These are phyloP conservation scores for Eurotiales sp. DNA, from an alignment of 2,329 filamentous ascomycete species.

Conservation along the genomic window DNA sequence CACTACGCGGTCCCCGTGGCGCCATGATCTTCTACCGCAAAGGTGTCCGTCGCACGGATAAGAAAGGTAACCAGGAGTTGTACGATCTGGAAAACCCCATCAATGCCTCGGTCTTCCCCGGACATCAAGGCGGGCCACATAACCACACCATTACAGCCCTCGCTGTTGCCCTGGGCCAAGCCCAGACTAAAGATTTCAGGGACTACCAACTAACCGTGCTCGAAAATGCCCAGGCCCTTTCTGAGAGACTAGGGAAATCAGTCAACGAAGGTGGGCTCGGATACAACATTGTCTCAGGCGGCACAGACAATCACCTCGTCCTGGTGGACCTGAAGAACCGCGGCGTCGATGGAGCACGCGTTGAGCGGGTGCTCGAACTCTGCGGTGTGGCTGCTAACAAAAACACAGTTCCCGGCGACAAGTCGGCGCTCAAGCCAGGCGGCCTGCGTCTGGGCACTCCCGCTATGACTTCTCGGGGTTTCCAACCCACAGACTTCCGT, in stretches of 20 bases:
- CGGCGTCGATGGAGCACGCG: conserved; percentile 82
- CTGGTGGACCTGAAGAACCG: conserved; percentile 88
- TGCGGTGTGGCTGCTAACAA: conserved; percentile 98
- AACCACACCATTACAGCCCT: conserved; percentile 99
- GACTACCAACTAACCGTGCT: conserved; percentile 91
- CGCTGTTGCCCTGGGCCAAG: conserved; percentile 92
- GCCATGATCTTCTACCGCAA: conserved; percentile 99
- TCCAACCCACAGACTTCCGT: conserved; percentile 81
- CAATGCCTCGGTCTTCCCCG: conserved; percentile 98
- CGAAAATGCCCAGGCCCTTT: conserved; percentile 87
- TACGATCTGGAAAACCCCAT: conserved; percentile 96
- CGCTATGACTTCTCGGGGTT: conserved; percentile 96
- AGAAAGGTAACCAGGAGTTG: conserved; percentile 81
- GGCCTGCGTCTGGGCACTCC: conserved; percentile 92
- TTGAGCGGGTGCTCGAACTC: conserved; percentile 85
- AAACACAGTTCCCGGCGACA: conserved; percentile 96
- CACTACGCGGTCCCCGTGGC: conserved; percentile 90
- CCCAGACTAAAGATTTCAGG: conserved; percentile 84
- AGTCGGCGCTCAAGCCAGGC: conserved; percentile 86
- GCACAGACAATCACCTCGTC: conserved; percentile 97
- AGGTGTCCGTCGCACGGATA: conserved; percentile 86
- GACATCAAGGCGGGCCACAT: conserved; percentile 96
- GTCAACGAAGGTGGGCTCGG: conserved; percentile 67
- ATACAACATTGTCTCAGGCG: conserved; percentile 92
- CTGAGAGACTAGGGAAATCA: conserved; percentile 66